A percentile compares a stretch with the other conserved stretches of the same genome.
These are phyloP conservation scores for Exophiala phaeomuriformis DNA, from an alignment of 2,329 filamentous ascomycete genomes.

Conservation along the genomic window DNA sequence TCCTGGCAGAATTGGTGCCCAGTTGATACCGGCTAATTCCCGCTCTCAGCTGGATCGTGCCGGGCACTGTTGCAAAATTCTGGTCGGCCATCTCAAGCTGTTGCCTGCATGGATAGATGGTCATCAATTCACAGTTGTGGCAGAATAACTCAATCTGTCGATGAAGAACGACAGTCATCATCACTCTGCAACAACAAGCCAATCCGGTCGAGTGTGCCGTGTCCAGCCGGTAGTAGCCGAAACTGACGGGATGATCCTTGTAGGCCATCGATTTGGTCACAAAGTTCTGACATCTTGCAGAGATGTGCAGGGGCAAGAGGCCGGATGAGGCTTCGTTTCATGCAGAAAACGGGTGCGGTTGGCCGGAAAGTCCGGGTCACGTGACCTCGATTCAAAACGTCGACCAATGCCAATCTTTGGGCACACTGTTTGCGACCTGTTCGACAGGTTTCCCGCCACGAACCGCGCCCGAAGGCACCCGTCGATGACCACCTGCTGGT, in stretches of 20 bases:
- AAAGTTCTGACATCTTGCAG: not conserved
- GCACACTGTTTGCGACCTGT: slow-evolving; percentile 48
- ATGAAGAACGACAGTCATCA: too few species aligned
- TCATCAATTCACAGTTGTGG: too few species aligned
- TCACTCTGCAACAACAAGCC: too few species aligned
- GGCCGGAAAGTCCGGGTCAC: not conserved
- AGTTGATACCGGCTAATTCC: too few species aligned
- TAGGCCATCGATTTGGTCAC: not conserved
- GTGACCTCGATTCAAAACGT: slow-evolving; percentile 45
- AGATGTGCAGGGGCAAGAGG: not conserved
- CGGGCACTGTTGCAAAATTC: too few species aligned
- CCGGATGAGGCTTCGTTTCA: not conserved
- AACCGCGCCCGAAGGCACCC: slow-evolving; percentile 25
- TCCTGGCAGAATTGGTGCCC: too few species aligned
- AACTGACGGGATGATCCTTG: not conserved
- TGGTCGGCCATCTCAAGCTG: too few species aligned
- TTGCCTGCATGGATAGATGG: too few species aligned
- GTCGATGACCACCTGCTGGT: slow-evolving; percentile 19
- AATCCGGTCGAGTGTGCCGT: too few species aligned
- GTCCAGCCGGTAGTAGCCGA: too few species aligned
- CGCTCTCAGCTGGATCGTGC: too few species aligned
- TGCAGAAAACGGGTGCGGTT: slow-evolving; percentile 1
- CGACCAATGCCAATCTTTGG: slow-evolving; percentile 56
- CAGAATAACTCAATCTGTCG: too few species aligned
- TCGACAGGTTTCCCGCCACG: slow-evolving; percentile 33